A percentile compares a stretch with the other conserved stretches of the same genome.
Conservation (phyloP, 108 stramenopile species). For the Schizochytrium sp. region DNA sequence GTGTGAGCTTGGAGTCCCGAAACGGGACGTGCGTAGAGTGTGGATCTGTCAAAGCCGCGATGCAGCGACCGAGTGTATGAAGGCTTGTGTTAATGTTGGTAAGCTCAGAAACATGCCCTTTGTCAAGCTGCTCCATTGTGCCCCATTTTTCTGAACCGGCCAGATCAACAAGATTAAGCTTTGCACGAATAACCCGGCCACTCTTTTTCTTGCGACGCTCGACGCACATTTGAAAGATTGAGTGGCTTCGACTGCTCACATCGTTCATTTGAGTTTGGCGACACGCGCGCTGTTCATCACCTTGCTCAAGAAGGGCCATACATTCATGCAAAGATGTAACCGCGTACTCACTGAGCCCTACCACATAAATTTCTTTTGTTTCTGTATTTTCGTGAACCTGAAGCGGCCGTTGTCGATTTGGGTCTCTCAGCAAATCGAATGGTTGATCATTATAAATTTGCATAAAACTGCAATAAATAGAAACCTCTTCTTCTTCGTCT, state of each 20-base stretch:
- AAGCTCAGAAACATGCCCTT: slow-evolving; percentile 73
- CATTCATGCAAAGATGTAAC: slow-evolving; percentile 83
- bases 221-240: slow-evolving; percentile 80
- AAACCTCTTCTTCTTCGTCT: slow-evolving; percentile 74
- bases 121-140: slow-evolving; percentile 74
- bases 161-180: slow-evolving; percentile 93
- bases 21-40: slow-evolving; percentile 71
- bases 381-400: slow-evolving; percentile 61
- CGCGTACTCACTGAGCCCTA: slow-evolving; percentile 83
- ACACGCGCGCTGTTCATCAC: slow-evolving; percentile 85
- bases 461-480: slow-evolving; percentile 84
- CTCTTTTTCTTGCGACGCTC: slow-evolving; percentile 64
- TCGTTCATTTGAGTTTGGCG: slow-evolving; percentile 94
- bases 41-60: slow-evolving; percentile 70
- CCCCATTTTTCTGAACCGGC: slow-evolving; percentile 83
- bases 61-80: slow-evolving; percentile 77
- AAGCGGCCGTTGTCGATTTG: slow-evolving; percentile 62
- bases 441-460: slow-evolving; percentile 93
- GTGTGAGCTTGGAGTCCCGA: slow-evolving; percentile 93
- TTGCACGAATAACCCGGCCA: slow-evolving; percentile 81
- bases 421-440: slow-evolving; percentile 82
- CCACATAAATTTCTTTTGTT: slow-evolving; percentile 84
- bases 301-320: slow-evolving; percentile 82
- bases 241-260: slow-evolving; percentile 88
- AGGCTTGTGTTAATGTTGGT: slow-evolving; percentile 78